Evolutionary conservation across 1,284 basidiomycete species (phyloP).

Genomic region (Malassezia cuniculi): DNA sequence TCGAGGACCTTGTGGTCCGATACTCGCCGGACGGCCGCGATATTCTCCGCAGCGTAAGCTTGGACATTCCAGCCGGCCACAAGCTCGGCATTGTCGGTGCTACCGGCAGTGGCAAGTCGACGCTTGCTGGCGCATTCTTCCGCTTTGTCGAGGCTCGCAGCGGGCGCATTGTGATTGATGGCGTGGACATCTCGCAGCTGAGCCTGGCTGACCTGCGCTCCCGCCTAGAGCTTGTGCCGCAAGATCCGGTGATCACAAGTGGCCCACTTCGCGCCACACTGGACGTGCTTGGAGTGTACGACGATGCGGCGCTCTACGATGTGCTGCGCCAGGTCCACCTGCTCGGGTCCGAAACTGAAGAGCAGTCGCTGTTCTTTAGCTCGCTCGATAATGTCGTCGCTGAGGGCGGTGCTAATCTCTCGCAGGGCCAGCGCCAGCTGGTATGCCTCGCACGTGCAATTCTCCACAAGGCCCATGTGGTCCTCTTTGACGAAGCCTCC

Average conservation of each 20-base stretch:
- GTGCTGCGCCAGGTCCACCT: slow-evolving; percentile 11
- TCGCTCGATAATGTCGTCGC: slow-evolving; percentile 24
- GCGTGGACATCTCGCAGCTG: slow-evolving; percentile 48
- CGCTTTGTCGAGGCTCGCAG: slow-evolving; percentile 26
- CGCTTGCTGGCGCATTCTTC: slow-evolving; percentile 28
- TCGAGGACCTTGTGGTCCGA: slow-evolving; percentile 47
- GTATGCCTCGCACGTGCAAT: slow-evolving; percentile 39
- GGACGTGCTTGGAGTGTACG: slow-evolving; percentile 27
- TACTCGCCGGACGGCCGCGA: slow-evolving; percentile 50
- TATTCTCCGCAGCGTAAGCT: slow-evolving; percentile 49
- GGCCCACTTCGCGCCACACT: slow-evolving; percentile 29
- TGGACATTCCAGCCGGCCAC: slow-evolving; percentile 54
- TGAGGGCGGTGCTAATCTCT: slow-evolving; percentile 38
- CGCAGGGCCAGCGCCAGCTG: slow-evolving; percentile 38
- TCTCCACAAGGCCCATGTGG: slow-evolving; percentile 26
- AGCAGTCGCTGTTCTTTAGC: slow-evolving; percentile 11
- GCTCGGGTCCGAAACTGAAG: background rate
- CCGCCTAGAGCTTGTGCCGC: slow-evolving; percentile 50
- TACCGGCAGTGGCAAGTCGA: slow-evolving; percentile 48
- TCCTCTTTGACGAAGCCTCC: slow-evolving; percentile 44
- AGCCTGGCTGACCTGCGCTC: slow-evolving; percentile 48
- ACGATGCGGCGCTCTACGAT: slow-evolving; percentile 19
- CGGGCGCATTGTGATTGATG: slow-evolving; percentile 31
- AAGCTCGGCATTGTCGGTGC: slow-evolving; percentile 74
- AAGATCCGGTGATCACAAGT: slow-evolving; percentile 36